Conservation (phyloP, 2,329 filamentous ascomycete genomes). For the Aspergillus tanneri region DNA sequence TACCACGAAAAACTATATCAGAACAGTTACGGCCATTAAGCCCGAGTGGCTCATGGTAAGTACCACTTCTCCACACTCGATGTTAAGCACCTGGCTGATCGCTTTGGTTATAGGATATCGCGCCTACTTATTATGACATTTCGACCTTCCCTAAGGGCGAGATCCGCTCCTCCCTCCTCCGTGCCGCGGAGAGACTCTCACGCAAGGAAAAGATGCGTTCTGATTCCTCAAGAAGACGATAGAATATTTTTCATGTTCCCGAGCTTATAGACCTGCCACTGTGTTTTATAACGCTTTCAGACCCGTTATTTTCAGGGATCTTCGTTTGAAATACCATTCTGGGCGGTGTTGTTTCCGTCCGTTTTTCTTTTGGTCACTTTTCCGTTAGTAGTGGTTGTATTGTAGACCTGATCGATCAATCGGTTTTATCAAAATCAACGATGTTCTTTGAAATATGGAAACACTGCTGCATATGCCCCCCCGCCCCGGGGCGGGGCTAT, state of each 20-base stretch:
- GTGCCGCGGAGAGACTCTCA: slow-evolving; percentile 55
- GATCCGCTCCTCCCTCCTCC: slow-evolving; percentile 66
- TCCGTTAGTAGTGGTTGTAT: too few species aligned
- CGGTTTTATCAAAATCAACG: too few species aligned
- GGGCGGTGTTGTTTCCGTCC: too few species aligned
- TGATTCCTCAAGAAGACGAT: slow-evolving; percentile 36
- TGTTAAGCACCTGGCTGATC: slow-evolving; percentile 30
- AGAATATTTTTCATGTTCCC: slow-evolving; percentile 19
- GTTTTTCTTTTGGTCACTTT: too few species aligned
- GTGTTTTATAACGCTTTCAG: neutral
- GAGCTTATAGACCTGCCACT: slow-evolving; percentile 4
- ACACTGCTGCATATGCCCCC: too few species aligned
- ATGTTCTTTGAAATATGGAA: too few species aligned
- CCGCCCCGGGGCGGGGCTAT: too few species aligned
- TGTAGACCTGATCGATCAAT: too few species aligned
- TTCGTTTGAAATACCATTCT: too few species aligned
- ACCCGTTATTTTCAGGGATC: too few species aligned
- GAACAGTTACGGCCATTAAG: slow-evolving; percentile 86
- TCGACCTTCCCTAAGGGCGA: slow-evolving; percentile 80
- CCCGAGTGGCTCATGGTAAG: slow-evolving; percentile 91
- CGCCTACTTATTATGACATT: slow-evolving; percentile 88
- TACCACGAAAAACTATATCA: slow-evolving; percentile 96
- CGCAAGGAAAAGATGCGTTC: slow-evolving; percentile 53
- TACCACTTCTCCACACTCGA: slow-evolving; percentile 20
- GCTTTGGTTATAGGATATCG: slow-evolving; percentile 68